Percentiles rank a stretch among this genome's conserved stretches.
Conservation (phyloP, 768 basidiomycete genomes). For the Pulveroboletus sp. region DNA sequence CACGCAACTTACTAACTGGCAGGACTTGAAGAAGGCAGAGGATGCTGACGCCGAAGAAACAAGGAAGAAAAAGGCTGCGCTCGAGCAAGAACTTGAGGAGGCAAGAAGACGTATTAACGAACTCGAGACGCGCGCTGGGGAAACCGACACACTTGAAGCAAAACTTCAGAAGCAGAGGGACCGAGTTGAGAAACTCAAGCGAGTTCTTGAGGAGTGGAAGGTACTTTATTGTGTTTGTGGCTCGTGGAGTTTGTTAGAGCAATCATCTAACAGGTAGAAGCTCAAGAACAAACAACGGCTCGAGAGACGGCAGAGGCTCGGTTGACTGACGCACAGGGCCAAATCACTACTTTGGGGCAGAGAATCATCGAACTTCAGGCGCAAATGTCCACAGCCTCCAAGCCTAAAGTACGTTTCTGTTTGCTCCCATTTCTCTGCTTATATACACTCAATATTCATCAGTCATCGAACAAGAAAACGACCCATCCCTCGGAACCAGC, state of each 20-base stretch:
- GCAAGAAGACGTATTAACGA: constrained; percentile 35
- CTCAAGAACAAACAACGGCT: constrained; percentile 34
- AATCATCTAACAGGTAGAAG: constrained; percentile 33
- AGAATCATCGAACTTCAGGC: constrained; percentile 42
- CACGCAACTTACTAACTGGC: constrained; percentile 66
- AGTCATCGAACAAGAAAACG: constrained; percentile 14
- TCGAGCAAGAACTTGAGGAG: constrained; percentile 52
- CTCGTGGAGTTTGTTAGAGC: not conserved
- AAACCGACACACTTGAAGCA: constrained; percentile 29
- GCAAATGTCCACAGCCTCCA: constrained; percentile 37
- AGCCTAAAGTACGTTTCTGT: constrained; percentile 20
- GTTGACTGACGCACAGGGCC: constrained; percentile 30
- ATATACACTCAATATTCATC: not conserved
- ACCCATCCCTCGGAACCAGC: constrained; percentile 2
- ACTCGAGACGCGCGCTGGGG: constrained; percentile 21
- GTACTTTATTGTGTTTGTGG: constrained; percentile 28
- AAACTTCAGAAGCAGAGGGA: constrained; percentile 41
- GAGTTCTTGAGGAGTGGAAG: constrained; percentile 41
- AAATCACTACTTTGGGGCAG: constrained; percentile 30
- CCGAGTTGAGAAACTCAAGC: constrained; percentile 40
- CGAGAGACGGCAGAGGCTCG: constrained; percentile 32
- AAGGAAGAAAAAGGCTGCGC: constrained; percentile 49
- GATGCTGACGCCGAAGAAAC: constrained; percentile 52
- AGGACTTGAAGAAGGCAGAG: constrained; percentile 59
- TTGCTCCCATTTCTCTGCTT: constrained; percentile 3